A percentile compares a stretch with the other conserved stretches of the same genome.
Conservation (phyloP, 2,329 filamentous ascomycete genomes). For the Aspergillus pseudoglaucus region DNA sequence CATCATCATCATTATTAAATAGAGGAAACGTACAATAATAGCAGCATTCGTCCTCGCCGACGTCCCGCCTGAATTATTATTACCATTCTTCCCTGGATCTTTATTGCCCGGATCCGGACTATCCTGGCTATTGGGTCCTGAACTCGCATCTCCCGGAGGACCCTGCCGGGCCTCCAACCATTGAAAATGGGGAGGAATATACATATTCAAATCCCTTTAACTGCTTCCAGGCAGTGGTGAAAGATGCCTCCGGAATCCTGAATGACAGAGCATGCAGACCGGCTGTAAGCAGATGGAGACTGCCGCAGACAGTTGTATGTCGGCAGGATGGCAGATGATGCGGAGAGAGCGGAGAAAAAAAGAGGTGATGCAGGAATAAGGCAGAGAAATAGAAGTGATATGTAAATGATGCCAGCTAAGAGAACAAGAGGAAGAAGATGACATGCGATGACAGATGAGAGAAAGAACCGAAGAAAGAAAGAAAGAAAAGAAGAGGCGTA, state of each 20-base stretch:
- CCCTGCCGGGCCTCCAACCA: conserved; percentile 13
- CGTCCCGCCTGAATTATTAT: too few species aligned
- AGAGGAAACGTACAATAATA: conserved; percentile 22
- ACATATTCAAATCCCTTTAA: conserved; percentile 8
- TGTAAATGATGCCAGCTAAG: background rate
- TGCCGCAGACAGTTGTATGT: background rate
- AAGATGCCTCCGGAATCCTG: conserved; percentile 2
- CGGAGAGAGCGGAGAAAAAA: background rate
- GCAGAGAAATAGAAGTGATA: background rate
- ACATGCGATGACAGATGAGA: background rate
- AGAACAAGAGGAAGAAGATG: background rate
- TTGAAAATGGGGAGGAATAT: conserved; percentile 12
- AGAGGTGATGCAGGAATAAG: background rate
- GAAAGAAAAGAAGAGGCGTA: background rate
- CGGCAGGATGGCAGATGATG: background rate
- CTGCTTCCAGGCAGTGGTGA: conserved; percentile 4
- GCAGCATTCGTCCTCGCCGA: conserved; percentile 18
- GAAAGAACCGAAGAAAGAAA: background rate
- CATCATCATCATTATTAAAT: background rate
- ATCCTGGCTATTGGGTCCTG: background rate
- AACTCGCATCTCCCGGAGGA: background rate
- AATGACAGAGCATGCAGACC: conserved; percentile 6
- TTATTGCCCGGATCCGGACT: background rate
- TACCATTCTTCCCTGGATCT: conserved; percentile 3
- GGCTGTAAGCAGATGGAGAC: background rate